Base-by-base conservation (phyloP, 2,329 filamentous ascomycete species). In the Cladosporium oxysporum region DNA sequence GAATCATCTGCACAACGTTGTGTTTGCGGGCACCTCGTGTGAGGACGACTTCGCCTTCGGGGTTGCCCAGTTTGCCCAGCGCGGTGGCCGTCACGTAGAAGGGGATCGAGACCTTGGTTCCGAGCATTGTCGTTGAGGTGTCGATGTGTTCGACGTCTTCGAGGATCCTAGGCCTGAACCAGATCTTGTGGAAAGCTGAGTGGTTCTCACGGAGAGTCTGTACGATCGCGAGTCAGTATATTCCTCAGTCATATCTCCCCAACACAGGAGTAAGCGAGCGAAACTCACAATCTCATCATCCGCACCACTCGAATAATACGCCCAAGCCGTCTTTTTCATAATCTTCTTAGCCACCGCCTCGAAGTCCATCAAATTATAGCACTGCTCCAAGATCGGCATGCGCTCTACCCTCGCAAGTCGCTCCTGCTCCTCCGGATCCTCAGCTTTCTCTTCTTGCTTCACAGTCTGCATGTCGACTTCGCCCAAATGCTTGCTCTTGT, bases 11-110 rank as follows among this genome's bases (percentile, higher is more conserved):
- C 68, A 98, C 87, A 61, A 98, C 90, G 75, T 93, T 88, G 83
- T 98, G 94, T 75, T 90, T 91, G 76, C 86, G 85, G 1, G 95
- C 90, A 18, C 92, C 93, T 66, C 89, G 86, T 0, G 95, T 98
- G 66, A 99, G 85, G 11, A 97, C 84, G 5, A 97, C 93, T 79
- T 99, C 95, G 72, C 95, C 95, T 78, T 98, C 95, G 0, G 91
- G 91, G 76, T 99, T 86, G 66, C 95, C 95, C 4, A 99, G 88
- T 80, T 98, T 98, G 71, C 95, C 95, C 8, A 99, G 86, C 0
- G 95, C 95, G 7, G 95, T 98, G 53, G 95, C 95, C 1, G 95
- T 97, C 23, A 99, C 90, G 81, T 99, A 99, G 82, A 97, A 96
- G 26, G 95, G 95, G 58, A 96, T 91, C 69, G 89, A 87, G 69